Evolutionary conservation across 108 stramenopile genomes (phyloP), one percentile per base, ranked within the genome.

Genomic region (Nitzschia inconspicua): DNA sequence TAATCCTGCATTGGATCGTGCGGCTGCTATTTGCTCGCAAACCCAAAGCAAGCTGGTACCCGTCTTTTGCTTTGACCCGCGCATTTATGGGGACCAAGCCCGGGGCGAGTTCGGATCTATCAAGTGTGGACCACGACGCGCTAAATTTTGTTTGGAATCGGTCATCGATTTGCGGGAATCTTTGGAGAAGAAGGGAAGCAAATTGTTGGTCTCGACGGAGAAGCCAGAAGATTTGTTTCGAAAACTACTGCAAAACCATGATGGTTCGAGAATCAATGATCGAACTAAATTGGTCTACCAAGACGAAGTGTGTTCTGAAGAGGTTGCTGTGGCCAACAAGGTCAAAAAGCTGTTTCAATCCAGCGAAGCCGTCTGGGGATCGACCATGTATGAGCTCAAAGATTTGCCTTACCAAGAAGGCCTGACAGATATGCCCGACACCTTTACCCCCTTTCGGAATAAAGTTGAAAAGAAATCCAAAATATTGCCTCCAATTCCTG

Each of bases 371-470:
- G 83, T 92, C 4, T 96, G 96, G 95, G 96, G 92, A 30, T 86
- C 91, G 22, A 90, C 93, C 2, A 61, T 97, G 63, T 96, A 95
- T 58, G 82, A 94, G 65, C 72, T 85, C 8, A 59, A 86, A 11
- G 83, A 89, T 56, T 51, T 96, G n/a, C 95, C 96, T 1, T 95
- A 89, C 63, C 59, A 72, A 18, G 60, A 44, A 2, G 77, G 62
- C 19, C 67, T 89, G 3, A 36, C 14, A 13, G 86, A 84, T 30
- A 76, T 97, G 63, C 95, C 94, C 0, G 84, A 93, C 47, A 74
- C 83, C 27, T 96, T 93, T 57, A 98, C 93, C 3, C 85, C 93
- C 5, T 97, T 96, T 62, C 76, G 95, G 20, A 95, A 93, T 50
- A 84, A 87, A 70, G 85, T 98, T 18, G 95, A 95, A 68, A 82